Percentiles rank a stretch among this genome's conserved stretches.
These are phyloP conservation scores for Suillus paluster DNA, from an alignment of 768 basidiomycete species.

Conservation along the genomic window DNA sequence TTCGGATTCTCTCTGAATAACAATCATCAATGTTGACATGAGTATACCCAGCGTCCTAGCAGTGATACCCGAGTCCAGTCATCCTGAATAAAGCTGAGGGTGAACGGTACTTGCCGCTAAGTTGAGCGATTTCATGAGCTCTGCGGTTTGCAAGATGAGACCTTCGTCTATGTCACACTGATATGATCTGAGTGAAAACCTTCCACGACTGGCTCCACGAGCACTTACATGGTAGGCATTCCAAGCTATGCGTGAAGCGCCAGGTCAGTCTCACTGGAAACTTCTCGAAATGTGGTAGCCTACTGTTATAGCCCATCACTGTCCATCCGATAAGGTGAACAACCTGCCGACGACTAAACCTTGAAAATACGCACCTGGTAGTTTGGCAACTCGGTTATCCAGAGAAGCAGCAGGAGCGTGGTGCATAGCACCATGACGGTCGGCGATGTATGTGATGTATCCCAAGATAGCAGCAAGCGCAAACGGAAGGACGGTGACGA, in stretches of 20 bases:
- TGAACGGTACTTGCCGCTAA: slow-evolving; percentile 44
- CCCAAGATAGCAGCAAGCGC: slow-evolving; percentile 25
- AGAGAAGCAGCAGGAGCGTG: slow-evolving; percentile 3
- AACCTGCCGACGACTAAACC: too few species aligned
- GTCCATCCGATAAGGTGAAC: slow-evolving; percentile 6
- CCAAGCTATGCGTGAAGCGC: slow-evolving; percentile 51
- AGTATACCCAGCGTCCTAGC: slow-evolving; percentile 59
- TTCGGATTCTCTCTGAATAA: slow-evolving; percentile 62
- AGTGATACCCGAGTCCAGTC: neutral
- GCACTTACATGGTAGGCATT: slow-evolving; percentile 64
- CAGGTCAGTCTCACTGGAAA: slow-evolving; percentile 12
- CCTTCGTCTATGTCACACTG: slow-evolving; percentile 65
- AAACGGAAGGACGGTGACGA: slow-evolving; percentile 20
- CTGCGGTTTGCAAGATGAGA: slow-evolving; percentile 53
- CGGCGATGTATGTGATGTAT: slow-evolving; percentile 18
- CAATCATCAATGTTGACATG: slow-evolving; percentile 69
- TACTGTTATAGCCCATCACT: slow-evolving; percentile 72
- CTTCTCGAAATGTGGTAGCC: slow-evolving; percentile 19
- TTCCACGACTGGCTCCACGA: neutral
- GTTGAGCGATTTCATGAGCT: slow-evolving; percentile 54
- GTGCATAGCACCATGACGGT: slow-evolving; percentile 5
- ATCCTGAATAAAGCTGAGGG: neutral
- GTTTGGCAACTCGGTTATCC: slow-evolving; percentile 34
- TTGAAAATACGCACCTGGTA: slow-evolving; percentile 36
- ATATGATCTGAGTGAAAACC: neutral